Evolutionary conservation across 2,329 filamentous ascomycete genomes (phyloP), one percentile per base, ranked within the genome.

Genomic region (Dendrostoma leiphaemia): DNA sequence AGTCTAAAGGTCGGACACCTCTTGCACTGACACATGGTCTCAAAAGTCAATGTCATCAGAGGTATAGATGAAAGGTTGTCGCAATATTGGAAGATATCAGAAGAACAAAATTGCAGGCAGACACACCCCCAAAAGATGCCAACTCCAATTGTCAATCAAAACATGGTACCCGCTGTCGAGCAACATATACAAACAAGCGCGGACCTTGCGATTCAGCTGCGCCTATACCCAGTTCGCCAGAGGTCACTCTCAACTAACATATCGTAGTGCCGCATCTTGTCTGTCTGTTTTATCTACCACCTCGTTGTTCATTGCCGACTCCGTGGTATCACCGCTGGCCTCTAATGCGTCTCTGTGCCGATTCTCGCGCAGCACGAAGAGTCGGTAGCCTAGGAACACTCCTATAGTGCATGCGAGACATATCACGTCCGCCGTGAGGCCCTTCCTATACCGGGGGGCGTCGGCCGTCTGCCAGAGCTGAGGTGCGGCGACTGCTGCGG

Each of bases 401-500:
- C 13, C 4, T 4, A 35, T 35, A 4, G 17, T 35, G 32, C 32
- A 35, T 15, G 32, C 13, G 4, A 35, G 32, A 35, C 32, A 35
- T 4, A 35, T 35, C 32, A 35, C 32, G 17, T 35, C 32, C 3
- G 32, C 32, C 4, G 32, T 57, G 9, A 54, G 63, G 2, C 64
- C 64, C 13, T 51, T 58, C 6, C 40, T 60, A 12, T 64, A 66
- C 4, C 56, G 32, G 2, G 61, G 61, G 4, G 62, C 63, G 29
- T 64, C 63, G 4, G 38, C 31, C 21, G 59, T 44, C 29, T 48
- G 48, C 64, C 64, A 65, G 3, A 58, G 56, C 31, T 63, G 60
- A 12, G 64, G 62, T 1, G 54, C 58, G 7, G 59, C 59, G 15
- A 67, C 67, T 34, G 60, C 63, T 2, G 63, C 65, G 3, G 61